Base-by-base conservation (phyloP, 495 filamentous ascomycete genomes). In the Rhizodiscina lignyota region DNA sequence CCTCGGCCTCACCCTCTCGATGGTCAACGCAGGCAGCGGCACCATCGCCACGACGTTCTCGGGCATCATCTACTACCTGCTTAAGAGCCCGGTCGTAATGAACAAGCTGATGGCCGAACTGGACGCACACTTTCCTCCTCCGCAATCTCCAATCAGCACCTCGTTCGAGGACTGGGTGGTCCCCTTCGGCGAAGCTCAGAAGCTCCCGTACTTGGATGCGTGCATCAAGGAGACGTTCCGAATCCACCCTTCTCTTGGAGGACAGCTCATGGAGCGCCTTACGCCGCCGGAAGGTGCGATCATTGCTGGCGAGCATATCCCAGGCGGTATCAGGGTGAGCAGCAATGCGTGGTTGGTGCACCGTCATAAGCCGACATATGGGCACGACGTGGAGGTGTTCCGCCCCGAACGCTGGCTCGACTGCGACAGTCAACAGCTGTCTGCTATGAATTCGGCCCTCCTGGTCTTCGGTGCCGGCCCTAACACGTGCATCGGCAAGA, bases 391-490 rank as follows among this genome's bases (percentile, higher is more conserved):
- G 1, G 26, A 52, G 10, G 37, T 41, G 4, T 57, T 55, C 36
- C 16, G 43, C 3, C 54, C 54, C 1, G 53, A 57, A 34, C 32
- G 54, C 2, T 57, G 54, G 54, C 35, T 56, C n/a, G n/a, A n/a
- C n/a, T n/a, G n/a, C n/a, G n/a, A n/a, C n/a, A n/a, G n/a, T n/a
- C n/a, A n/a, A n/a, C n/a, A n/a, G n/a, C n/a, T n/a, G n/a, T n/a
- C n/a, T n/a, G n/a, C n/a, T n/a, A n/a, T n/a, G n/a, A n/a, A n/a
- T n/a, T n/a, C n/a, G n/a, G n/a, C n/a, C n/a, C n/a, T n/a, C n/a
- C n/a, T n/a, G n/a, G n/a, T n/a, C n/a, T n/a, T n/a, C n/a, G n/a
- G n/a, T n/a, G n/a, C n/a, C n/a, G n/a, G n/a, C n/a, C n/a, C n/a
- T n/a, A n/a, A n/a, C n/a, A n/a, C n/a, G n/a, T n/a, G n/a, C n/a